These are phyloP conservation scores for Heterococcus sp. DNA, from an alignment of 108 stramenopile species.

Conservation along the genomic window DNA sequence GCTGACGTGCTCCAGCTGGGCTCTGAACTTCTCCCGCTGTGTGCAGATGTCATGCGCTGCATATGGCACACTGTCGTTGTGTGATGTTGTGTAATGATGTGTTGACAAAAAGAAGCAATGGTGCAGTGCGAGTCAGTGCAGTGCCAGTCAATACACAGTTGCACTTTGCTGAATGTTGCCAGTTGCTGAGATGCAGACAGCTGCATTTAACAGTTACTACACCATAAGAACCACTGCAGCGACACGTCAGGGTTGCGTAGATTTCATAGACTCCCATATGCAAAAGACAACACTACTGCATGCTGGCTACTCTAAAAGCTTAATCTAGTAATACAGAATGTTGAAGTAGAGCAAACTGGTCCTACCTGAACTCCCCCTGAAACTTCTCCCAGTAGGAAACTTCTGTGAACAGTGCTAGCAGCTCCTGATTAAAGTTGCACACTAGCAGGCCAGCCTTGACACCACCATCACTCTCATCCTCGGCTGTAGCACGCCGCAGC, in stretches of 20 bases:
- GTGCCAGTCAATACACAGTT: too few relatives aligned
- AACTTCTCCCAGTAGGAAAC: constrained; percentile 56
- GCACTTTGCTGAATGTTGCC: too few relatives aligned
- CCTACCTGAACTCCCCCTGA: constrained; percentile 6
- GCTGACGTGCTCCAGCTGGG: constrained; percentile 63
- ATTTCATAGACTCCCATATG: too few relatives aligned
- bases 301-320: too few relatives aligned
- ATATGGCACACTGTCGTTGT: constrained; percentile 53
- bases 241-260: too few relatives aligned
- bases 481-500: constrained; percentile 25
- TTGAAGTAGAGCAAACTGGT: not conserved
- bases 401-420: constrained; percentile 62
- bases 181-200: too few relatives aligned
- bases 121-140: too few relatives aligned
- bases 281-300: too few relatives aligned
- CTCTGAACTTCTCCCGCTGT: constrained; percentile 55
- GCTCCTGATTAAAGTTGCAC: constrained; percentile 62
- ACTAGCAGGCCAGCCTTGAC: constrained; percentile 24
- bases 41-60: constrained; percentile 64
- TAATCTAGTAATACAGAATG: not conserved
- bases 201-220: too few relatives aligned
- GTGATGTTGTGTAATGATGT: too few relatives aligned
- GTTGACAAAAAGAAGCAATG: too few relatives aligned
- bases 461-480: not conserved
- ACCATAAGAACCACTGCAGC: too few relatives aligned